Percentiles rank a stretch among this genome's conserved stretches.
These are phyloP conservation scores for Cenchrus purpureus DNA, from an alignment of 176 grass and related monocot genomes.

Conservation along the genomic window DNA sequence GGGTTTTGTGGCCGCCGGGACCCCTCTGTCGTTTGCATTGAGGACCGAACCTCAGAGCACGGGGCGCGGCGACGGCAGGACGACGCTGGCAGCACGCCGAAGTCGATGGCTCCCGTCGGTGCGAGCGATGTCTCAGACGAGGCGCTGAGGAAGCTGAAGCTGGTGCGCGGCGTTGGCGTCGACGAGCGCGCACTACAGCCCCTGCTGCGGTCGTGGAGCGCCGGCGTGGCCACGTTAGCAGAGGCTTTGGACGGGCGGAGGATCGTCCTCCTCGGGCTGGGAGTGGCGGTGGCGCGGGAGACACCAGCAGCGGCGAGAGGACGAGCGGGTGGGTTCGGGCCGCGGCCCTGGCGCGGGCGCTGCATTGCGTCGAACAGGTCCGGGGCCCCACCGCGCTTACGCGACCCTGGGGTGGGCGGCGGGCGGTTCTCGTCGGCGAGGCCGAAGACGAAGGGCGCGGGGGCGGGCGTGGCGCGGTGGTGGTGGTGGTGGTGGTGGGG, in stretches of 20 bases:
- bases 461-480: neutral
- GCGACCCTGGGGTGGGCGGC: slow-evolving; percentile 5
- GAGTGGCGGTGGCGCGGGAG: neutral
- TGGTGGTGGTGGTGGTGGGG: neutral
- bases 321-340: neutral
- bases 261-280: neutral
- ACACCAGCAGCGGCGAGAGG: neutral
- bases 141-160: neutral
- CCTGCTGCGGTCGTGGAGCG: neutral
- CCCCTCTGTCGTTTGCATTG: slow-evolving; percentile 29
- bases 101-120: neutral
- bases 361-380: slow-evolving; percentile 53
- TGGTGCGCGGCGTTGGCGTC: slow-evolving; percentile 13
- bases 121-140: neutral
- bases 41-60: slow-evolving; percentile 40
- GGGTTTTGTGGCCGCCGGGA: slow-evolving; percentile 33
- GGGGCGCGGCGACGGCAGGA: neutral
- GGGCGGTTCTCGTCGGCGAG: slow-evolving; percentile 52
- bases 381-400: slow-evolving; percentile 38
- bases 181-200: neutral
- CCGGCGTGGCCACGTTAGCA: neutral
- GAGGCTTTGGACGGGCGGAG: neutral
- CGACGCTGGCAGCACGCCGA: neutral
- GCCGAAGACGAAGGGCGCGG: slow-evolving; percentile 21
- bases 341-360: neutral